A percentile compares a stretch with the other conserved stretches of the same genome.
Evolutionary conservation across 2,329 filamentous ascomycete species (phyloP).

Genomic region (Cercospora zeae-maydis): DNA sequence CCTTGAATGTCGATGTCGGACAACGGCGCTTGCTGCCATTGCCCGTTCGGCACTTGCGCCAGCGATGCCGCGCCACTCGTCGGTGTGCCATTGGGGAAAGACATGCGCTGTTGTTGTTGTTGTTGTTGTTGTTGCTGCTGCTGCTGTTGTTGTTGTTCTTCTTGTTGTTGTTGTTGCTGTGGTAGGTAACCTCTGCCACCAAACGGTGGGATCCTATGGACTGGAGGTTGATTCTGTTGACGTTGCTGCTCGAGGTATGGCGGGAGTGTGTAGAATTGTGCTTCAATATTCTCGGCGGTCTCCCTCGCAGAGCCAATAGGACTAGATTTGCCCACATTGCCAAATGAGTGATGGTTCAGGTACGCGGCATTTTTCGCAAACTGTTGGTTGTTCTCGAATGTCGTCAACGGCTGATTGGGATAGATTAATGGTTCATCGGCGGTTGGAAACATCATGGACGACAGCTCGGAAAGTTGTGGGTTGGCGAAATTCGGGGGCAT

Average conservation of each 20-base stretch:
- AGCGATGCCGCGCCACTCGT: conserved; percentile 18
- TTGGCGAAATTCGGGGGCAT: conserved; percentile 35
- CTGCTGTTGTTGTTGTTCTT: neutral
- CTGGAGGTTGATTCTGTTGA: conserved; percentile 24
- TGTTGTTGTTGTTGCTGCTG: neutral
- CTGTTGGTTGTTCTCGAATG: conserved; percentile 48
- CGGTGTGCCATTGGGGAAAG: conserved; percentile 23
- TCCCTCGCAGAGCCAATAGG: conserved; percentile 19
- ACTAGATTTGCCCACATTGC: conserved; percentile 15
- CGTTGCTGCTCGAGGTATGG: conserved; percentile 62
- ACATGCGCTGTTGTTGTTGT: conserved; percentile 10
- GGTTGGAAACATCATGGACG: conserved; percentile 74
- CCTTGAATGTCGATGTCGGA: conserved; percentile 37
- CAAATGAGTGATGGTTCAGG: conserved; percentile 17
- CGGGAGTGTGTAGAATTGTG: conserved; percentile 68
- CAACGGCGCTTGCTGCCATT: conserved; percentile 30
- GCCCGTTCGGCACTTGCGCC: conserved; percentile 17
- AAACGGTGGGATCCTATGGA: conserved; percentile 21
- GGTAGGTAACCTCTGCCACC: conserved; percentile 16
- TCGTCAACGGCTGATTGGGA: conserved; percentile 69
- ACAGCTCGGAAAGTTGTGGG: conserved; percentile 62
- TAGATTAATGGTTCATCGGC: conserved; percentile 71
- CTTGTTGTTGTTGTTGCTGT: neutral
- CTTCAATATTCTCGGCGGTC: conserved; percentile 61
- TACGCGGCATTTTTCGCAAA: conserved; percentile 26